Base-by-base conservation (phyloP, 257 asterid genomes). In the Asclepias syriaca region DNA sequence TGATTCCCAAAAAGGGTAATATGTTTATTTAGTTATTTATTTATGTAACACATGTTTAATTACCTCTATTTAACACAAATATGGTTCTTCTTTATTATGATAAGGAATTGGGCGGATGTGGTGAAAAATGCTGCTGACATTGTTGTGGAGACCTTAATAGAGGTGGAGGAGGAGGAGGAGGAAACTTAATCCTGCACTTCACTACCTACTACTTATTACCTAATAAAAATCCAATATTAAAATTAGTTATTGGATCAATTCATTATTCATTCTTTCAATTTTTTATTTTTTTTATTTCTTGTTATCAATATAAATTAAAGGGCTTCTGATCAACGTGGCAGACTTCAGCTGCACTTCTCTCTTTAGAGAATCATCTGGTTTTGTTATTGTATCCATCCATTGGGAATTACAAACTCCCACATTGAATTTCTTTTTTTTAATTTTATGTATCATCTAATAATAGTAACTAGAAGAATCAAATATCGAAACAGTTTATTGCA, bases 71-170 rank as follows among this genome's bases (percentile, higher is more conserved):
- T 34, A 34, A n/a, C n/a, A 34, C 4, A 34, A 34, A 0, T 34
- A 34, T 34, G 37, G 37, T 34, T 34, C 11, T 40, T 13, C 0
- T 14, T 27, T 58, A n/a, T n/a, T n/a, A 27, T 64, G 22, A 39
- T 1, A 72, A 87, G 90, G 80, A 85, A 87, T 64, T 87, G 88
- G 90, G 66, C 88, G 43, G 93, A 85, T 65, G 84, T 84, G 40
- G 77, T 87, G 53, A 82, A 78, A 67, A 74, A 74, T 51, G 79
- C 83, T 29, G 82, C 81, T 22, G 77, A 85, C 6, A 81, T 77
- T 55, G 93, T 87, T 18, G 75, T 80, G 48, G 86, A 85, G 63
- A 84, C 79, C 73, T 81, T 85, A 73, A 66, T 43, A 18, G 93
- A 87, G 71, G 66, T 72, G 78, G 75, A 69, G 3, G 78, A 78